Conservation (phyloP, 2,329 filamentous ascomycete genomes). For the Hymenoscyphus albidus region DNA sequence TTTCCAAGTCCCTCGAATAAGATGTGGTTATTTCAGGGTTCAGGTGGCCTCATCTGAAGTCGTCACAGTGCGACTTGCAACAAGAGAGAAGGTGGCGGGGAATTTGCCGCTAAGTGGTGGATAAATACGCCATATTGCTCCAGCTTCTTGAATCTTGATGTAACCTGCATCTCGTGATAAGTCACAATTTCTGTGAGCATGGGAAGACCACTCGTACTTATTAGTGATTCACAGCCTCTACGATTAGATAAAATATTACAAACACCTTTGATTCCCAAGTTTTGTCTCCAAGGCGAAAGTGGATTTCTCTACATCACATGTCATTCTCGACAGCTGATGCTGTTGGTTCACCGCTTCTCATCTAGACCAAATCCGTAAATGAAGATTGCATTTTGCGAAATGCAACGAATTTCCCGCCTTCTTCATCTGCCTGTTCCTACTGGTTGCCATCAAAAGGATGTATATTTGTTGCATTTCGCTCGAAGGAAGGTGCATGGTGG, state of each 20-base stretch:
- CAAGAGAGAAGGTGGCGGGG: neutral
- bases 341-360: neutral
- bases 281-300: neutral
- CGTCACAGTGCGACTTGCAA: conserved; percentile 2
- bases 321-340: neutral
- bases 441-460: neutral
- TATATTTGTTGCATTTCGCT: neutral
- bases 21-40: neutral
- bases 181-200: neutral
- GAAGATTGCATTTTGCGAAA: conserved; percentile 1
- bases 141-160: neutral
- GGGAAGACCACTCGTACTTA: no score
- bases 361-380: neutral
- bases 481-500: neutral
- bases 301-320: neutral
- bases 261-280: neutral
- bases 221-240: no score
- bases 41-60: neutral
- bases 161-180: neutral
- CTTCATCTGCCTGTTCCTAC: neutral
- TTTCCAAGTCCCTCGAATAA: neutral
- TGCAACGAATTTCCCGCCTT: neutral
- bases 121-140: neutral
- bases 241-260: no score
- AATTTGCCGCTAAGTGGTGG: neutral